Percentiles rank a stretch among this genome's conserved stretches.
Conservation (phyloP, 306 rosid genomes). For the Casuarina cunninghamiana region DNA sequence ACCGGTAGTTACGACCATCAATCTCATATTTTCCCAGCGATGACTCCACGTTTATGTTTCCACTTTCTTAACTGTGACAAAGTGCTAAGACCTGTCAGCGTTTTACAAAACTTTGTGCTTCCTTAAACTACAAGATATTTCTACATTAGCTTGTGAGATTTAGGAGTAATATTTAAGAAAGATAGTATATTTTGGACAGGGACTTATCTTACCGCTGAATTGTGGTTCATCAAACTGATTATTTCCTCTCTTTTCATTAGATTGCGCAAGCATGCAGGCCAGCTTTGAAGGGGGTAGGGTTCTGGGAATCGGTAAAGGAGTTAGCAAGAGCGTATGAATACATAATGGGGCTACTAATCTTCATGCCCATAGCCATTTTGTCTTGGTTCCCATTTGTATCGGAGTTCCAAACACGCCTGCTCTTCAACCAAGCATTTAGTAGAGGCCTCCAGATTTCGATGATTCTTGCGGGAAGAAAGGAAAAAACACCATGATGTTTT, state of each 20-base stretch:
- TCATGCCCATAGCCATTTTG: constrained; percentile 78
- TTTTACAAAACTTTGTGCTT: background rate
- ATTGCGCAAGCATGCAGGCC: constrained; percentile 81
- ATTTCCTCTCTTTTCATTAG: constrained; percentile 29
- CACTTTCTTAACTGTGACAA: background rate
- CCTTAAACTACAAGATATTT: background rate
- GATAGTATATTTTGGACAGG: background rate
- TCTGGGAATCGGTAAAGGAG: constrained; percentile 86
- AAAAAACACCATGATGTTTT: constrained; percentile 19
- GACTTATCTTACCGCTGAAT: background rate
- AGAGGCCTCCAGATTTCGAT: constrained; percentile 94
- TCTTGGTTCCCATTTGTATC: constrained; percentile 94
- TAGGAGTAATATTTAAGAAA: background rate
- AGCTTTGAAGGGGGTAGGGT: constrained; percentile 49
- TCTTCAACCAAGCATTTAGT: constrained; percentile 95
- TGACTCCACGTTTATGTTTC: background rate
- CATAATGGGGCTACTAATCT: constrained; percentile 74
- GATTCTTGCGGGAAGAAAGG: constrained; percentile 83
- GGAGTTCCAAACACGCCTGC: constrained; percentile 88
- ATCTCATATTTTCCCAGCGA: background rate
- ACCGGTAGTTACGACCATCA: background rate
- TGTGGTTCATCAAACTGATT: background rate
- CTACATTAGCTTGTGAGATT: background rate
- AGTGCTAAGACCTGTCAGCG: background rate
- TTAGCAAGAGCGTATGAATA: constrained; percentile 87